phyloP scores from a whole-genome alignment of 108 stramenopile species.

The Mediolabrus comicus region DNA sequence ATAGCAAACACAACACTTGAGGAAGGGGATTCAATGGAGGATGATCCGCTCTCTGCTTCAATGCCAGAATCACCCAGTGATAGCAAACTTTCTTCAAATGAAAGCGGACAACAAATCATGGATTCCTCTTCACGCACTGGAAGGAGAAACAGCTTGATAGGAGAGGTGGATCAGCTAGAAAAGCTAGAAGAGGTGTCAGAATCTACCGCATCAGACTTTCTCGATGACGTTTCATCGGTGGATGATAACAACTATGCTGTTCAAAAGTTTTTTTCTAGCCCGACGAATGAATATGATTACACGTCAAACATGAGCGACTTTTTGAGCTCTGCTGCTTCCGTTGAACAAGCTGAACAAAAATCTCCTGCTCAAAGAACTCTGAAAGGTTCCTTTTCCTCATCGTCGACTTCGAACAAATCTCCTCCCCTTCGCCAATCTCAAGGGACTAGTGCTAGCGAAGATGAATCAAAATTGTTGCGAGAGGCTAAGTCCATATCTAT shows the following conservation, averaged over 20 bases:
- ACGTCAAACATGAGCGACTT: background rate
- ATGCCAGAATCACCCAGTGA: background rate
- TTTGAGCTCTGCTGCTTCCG: background rate
- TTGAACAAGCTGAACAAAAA: background rate
- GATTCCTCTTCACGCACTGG: slow-evolving; percentile 2
- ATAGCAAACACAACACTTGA: no score
- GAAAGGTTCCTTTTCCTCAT: background rate
- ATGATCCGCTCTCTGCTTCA: background rate
- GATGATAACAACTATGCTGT: slow-evolving; percentile 5
- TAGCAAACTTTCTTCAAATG: background rate
- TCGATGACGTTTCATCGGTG: slow-evolving; percentile 12
- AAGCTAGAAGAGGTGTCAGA: slow-evolving; percentile 20
- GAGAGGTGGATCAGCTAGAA: slow-evolving; percentile 1
- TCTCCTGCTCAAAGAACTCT: background rate
- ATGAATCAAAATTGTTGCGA: background rate
- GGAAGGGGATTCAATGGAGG: background rate
- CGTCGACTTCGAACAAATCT: background rate
- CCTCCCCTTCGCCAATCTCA: background rate
- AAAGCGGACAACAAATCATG: background rate
- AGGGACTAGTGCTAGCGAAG: background rate
- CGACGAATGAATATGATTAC: background rate
- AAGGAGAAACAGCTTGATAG: slow-evolving; percentile 6
- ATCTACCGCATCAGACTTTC: slow-evolving; percentile 21
- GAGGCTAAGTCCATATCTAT: background rate
- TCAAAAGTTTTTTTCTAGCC: slow-evolving; percentile 8